Percentiles rank a stretch among this genome's conserved stretches.
These are phyloP conservation scores for Eimeria tenella DNA, from an alignment of 169 alveolate genomes.

Conservation along the genomic window DNA sequence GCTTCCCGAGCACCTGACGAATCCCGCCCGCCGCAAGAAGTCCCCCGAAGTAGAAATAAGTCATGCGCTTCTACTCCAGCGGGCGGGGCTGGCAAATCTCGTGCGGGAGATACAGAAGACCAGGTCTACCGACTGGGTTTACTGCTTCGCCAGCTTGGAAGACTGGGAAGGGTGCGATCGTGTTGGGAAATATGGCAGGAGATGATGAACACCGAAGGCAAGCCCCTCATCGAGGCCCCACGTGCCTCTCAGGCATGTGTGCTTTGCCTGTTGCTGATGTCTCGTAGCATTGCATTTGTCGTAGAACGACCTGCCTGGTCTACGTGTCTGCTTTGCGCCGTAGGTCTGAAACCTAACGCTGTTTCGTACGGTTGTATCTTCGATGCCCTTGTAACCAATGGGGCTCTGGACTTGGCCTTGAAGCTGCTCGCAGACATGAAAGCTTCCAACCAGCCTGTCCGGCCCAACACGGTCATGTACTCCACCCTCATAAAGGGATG, in stretches of 20 bases:
- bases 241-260: background rate
- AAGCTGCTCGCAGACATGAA: constrained; percentile 92
- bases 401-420: constrained; percentile 92
- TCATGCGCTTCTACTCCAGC: constrained; percentile 28
- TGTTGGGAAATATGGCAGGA: constrained; percentile 79
- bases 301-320: background rate
- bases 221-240: background rate
- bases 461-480: constrained; percentile 94
- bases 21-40: constrained; percentile 17
- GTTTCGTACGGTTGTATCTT: constrained; percentile 94
- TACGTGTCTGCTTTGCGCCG: background rate
- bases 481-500: constrained; percentile 95
- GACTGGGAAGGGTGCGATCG: constrained; percentile 75
- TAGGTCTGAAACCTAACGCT: constrained; percentile 84
- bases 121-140: constrained; percentile 75
- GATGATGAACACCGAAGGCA: constrained; percentile 74
- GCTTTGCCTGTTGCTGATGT: background rate
- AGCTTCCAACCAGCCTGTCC: constrained; percentile 81
- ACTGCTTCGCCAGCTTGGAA: constrained; percentile 77
- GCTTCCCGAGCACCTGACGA: constrained; percentile 2
- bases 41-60: constrained; percentile 24
- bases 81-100: constrained; percentile 35
- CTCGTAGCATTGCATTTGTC: no score
- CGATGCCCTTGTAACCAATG: constrained; percentile 95
- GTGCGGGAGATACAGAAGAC: constrained; percentile 52